These are phyloP conservation scores for Kentomonas sorsogonicus DNA, from an alignment of 208 protist genomes.

Conservation along the genomic window DNA sequence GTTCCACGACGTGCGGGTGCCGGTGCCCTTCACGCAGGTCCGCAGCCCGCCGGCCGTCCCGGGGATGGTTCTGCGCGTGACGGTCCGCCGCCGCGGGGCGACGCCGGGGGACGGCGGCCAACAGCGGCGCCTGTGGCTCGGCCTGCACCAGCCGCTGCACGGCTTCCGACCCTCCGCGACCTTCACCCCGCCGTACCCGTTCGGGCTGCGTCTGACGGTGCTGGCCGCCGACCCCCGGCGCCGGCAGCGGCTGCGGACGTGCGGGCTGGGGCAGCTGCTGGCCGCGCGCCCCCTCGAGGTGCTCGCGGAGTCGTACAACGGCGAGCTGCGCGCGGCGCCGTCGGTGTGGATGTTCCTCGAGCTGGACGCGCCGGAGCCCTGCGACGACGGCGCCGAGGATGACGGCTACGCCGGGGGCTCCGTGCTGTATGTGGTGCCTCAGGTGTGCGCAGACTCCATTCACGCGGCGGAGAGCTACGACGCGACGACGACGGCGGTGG, in stretches of 20 bases:
- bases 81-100: background rate
- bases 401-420: constrained; percentile 4
- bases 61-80: constrained; percentile 29
- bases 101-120: constrained; percentile 5
- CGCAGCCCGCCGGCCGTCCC: constrained; percentile 18
- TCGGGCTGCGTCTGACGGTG: constrained; percentile 39
- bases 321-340: constrained; percentile 29
- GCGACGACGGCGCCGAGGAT: background rate
- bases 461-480: background rate
- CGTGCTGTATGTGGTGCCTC: background rate
- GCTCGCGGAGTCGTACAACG: constrained; percentile 51
- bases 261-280: background rate
- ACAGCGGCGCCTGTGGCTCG: constrained; percentile 62
- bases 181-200: background rate
- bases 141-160: constrained; percentile 49
- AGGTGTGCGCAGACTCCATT: background rate
- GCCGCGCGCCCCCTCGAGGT: background rate
- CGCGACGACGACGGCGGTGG: constrained; percentile 11
- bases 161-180: too few relatives aligned
- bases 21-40: constrained; percentile 24
- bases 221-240: constrained; percentile 15
- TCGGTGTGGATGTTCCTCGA: constrained; percentile 75
- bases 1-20: constrained; percentile 49
- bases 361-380: constrained; percentile 19
- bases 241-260: background rate